Base-by-base conservation (phyloP, 2,329 filamentous ascomycete species). In the Paramyrothecium roridum region DNA sequence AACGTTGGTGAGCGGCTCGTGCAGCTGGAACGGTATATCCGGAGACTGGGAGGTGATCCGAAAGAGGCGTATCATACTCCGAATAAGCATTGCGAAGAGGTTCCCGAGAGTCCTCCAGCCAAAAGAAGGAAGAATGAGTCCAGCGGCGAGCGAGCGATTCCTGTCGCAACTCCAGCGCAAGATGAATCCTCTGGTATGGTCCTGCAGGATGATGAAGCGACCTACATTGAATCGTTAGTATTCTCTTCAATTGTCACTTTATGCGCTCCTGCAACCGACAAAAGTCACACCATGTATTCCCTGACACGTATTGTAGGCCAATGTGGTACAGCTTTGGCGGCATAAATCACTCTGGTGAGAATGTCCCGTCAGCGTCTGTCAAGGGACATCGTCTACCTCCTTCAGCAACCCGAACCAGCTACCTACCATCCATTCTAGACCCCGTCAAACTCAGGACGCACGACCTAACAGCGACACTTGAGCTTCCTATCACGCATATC, bases 271-370 rank as follows among this genome's bases (percentile, higher is more conserved):
- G n/a, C n/a, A n/a, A n/a, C n/a, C n/a, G n/a, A n/a, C n/a, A n/a
- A n/a, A n/a, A n/a, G n/a, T n/a, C n/a, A n/a, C n/a, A n/a, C n/a
- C n/a, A n/a, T n/a, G n/a, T 30, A 30, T 30, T 30, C 26, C 10
- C 26, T 30, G 10, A 30, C 10, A 10, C 4, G 4, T 6, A 30
- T 30, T 30, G 10, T 16, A 52, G 51, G 22, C 51, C 51, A 2
- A 52, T 52, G 51, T 52, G 51, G 51, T 52, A 45, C 21, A 52
- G 51, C 37, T 52, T 34, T 34, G 13, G 22, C 19, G 51, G 45
- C 17, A 43, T 43, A 3, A 47, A 52, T 8, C n/a, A 22, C 6
- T 12, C 22, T 17, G 19, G 46, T 11, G 51, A 45, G 12, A 45
- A 13, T 13, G 19, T 45, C 40, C 40, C 40, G 7, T n/a, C 40